A percentile compares a stretch with the other conserved stretches of the same genome.
These are phyloP conservation scores for Syzygium oleosum DNA, from an alignment of 345 rosid species.

Conservation along the genomic window DNA sequence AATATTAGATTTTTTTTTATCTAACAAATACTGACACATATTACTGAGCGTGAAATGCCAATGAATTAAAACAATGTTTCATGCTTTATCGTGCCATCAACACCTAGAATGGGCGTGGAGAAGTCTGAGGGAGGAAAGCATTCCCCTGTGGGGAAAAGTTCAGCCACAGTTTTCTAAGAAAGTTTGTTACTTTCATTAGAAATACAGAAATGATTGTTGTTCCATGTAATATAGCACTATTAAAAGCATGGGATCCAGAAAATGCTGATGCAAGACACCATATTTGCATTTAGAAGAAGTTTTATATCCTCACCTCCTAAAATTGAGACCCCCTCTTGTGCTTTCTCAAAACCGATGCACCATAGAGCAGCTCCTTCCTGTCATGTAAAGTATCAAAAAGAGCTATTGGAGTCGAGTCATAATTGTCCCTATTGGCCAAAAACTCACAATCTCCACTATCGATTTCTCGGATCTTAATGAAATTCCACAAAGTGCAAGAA, in stretches of 20 bases:
- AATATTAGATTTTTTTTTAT: background rate
- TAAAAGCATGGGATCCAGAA: background rate
- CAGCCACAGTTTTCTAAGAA: background rate
- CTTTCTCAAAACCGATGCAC: conserved; percentile 83
- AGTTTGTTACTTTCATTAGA: background rate
- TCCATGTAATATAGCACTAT: background rate
- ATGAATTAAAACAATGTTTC: background rate
- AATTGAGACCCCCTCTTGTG: conserved; percentile 51
- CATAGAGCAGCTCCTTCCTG: conserved; percentile 79
- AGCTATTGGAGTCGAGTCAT: background rate
- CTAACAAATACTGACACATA: background rate
- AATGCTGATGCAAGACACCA: background rate
- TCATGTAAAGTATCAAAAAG: background rate
- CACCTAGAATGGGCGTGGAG: background rate
- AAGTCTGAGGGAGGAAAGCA: background rate
- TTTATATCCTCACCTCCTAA: conserved; percentile 58
- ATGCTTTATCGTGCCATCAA: background rate
- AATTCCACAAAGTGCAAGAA: background rate
- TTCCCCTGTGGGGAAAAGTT: background rate
- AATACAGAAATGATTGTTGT: background rate
- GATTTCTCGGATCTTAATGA: background rate
- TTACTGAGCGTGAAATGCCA: background rate
- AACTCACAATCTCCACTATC: background rate
- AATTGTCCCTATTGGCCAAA: background rate
- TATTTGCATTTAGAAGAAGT: background rate